Base-by-base conservation (phyloP, 2,329 filamentous ascomycete genomes). In the Delphinella strobiligena region DNA sequence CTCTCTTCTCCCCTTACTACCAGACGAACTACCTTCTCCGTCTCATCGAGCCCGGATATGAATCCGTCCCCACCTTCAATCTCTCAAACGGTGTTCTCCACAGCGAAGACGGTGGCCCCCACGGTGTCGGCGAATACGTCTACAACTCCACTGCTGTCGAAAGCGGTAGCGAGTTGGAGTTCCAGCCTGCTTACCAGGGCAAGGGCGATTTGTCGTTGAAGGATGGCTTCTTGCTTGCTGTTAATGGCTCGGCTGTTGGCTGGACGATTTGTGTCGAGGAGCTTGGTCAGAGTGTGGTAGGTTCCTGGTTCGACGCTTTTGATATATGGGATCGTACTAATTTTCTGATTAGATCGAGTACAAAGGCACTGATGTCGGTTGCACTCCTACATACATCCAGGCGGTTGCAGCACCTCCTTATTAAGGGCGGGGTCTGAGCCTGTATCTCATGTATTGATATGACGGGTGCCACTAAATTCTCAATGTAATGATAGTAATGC, bases 201-300 rank as follows among this genome's bases (percentile, higher is more conserved):
- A 2, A 34, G 10, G 38, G 38, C 5, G 40, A 59, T 38, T 31
- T 64, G 34, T 55, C 40, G 40, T 37, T 64, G 41, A 44, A 52
- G 37, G 48, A 49, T 11, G 61, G 57, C 22, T 62, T 60, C 44
- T 38, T 64, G 18, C 32, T 64, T 29, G 58, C 53, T 1, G 60
- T 63, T 16, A 50, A 51, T 35, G 61, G 56, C 1, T 43, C 55
- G 36, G 54, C 38, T 9, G 49, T 54, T 36, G 61, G 61, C 1
- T 65, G 61, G 62, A 61, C 50, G 33, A 49, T 64, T 31, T 66
- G 62, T 39, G 43, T 53, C 15, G 59, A 55, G 2, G 44, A 48
- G 5, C 38, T 59, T 24, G 50, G 48, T 12, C 45, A 53, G 42
- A 45, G 46, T 8, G 58, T 62, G 35, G 51, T 64, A 46, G 51